Conservation (phyloP, 495 filamentous ascomycete species). For the Lichenothelia convexa region DNA sequence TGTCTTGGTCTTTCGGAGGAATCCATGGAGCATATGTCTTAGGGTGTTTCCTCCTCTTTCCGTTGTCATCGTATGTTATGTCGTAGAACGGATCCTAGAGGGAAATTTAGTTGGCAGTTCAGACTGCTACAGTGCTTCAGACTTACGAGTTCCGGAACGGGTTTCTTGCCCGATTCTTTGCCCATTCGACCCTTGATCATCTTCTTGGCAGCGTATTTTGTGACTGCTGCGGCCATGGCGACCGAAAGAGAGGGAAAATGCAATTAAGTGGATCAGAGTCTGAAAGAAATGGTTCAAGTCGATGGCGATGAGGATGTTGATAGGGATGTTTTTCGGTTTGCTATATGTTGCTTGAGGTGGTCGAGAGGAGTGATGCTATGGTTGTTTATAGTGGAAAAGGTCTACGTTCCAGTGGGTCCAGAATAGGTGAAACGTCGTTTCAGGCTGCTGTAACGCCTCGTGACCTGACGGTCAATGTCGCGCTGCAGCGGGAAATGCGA, state of each 20-base stretch:
- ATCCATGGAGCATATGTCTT: constrained; percentile 31
- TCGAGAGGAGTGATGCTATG: too few species aligned
- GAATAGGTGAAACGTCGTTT: too few species aligned
- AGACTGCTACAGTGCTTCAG: too few species aligned
- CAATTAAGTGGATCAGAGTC: neutral
- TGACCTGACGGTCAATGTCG: too few species aligned
- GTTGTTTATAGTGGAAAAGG: too few species aligned
- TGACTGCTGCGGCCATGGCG: constrained; percentile 18
- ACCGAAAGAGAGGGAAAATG: neutral
- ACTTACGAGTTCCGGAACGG: constrained; percentile 9
- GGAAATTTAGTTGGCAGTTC: constrained; percentile 1
- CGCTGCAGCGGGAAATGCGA: too few species aligned
- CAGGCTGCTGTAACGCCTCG: too few species aligned
- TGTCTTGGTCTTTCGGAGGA: constrained; percentile 56
- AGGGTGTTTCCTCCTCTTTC: constrained; percentile 23
- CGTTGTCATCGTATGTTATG: constrained; percentile 13
- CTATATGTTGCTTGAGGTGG: too few species aligned
- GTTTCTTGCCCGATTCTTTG: constrained; percentile 20
- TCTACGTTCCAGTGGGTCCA: too few species aligned
- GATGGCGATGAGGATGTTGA: too few species aligned
- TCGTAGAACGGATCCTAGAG: constrained; percentile 22
- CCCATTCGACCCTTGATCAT: constrained; percentile 19
- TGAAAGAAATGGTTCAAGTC: neutral
- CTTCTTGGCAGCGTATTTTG: constrained; percentile 24
- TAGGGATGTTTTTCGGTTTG: too few species aligned